phyloP scores from a whole-genome alignment of 768 basidiomycete genomes.

The Coprinopsis cinerea region DNA sequence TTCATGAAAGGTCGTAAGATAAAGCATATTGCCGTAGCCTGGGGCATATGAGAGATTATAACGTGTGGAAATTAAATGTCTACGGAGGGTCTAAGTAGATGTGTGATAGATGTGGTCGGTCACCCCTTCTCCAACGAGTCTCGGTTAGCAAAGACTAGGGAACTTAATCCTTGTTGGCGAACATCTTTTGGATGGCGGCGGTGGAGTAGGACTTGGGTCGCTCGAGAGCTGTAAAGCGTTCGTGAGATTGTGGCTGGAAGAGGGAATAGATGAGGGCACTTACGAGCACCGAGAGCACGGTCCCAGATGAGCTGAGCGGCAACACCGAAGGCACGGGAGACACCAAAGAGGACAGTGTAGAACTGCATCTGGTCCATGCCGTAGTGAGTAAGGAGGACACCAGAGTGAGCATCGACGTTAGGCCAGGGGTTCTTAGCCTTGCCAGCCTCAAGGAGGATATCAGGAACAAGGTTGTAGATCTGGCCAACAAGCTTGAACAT shows the following conservation, averaged over 20 bases:
- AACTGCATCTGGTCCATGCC: constrained; percentile 88
- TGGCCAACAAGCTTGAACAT: constrained; percentile 93
- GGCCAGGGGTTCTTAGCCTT: constrained; percentile 96
- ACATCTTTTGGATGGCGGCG: constrained; percentile 72
- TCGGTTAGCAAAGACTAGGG: too few species aligned
- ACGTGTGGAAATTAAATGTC: too few species aligned
- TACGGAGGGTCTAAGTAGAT: too few species aligned
- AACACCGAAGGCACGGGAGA: constrained; percentile 91
- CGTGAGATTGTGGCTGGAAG: too few species aligned
- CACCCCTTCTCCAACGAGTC: too few species aligned
- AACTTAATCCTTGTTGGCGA: constrained; percentile 45
- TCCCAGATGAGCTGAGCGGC: constrained; percentile 91
- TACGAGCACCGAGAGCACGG: constrained; percentile 86
- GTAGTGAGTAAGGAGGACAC: constrained; percentile 80
- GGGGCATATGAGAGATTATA: too few species aligned
- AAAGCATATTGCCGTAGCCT: too few species aligned
- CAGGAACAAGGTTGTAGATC: constrained; percentile 82
- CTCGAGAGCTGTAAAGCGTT: constrained; percentile 83
- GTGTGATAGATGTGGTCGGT: too few species aligned
- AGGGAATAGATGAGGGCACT: constrained; percentile 24
- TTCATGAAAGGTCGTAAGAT: too few species aligned
- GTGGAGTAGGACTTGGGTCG: constrained; percentile 90
- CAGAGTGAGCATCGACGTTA: constrained; percentile 97
- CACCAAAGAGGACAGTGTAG: constrained; percentile 97
- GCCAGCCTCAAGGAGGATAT: constrained; percentile 87